These are phyloP conservation scores for Backusella psychrophila DNA, from an alignment of 192 early-diverging fungal species.

Conservation along the genomic window DNA sequence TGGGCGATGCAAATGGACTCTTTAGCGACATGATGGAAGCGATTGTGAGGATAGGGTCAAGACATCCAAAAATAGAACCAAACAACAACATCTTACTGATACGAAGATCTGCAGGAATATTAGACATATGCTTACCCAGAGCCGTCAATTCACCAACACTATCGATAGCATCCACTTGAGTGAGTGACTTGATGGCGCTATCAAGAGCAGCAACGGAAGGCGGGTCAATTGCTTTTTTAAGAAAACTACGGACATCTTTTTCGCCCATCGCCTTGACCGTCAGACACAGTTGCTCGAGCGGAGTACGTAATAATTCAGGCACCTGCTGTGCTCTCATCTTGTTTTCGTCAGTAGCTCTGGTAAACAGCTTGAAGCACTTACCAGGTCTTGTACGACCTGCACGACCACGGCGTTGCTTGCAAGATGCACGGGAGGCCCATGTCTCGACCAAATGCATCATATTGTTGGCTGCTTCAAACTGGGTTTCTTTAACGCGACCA, in stretches of 20 bases:
- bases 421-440: slow-evolving; percentile 49
- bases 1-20: slow-evolving; percentile 45
- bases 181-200: slow-evolving; percentile 55
- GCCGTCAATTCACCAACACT: slow-evolving; percentile 54
- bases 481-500: slow-evolving; percentile 64
- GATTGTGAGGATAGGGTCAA: slow-evolving; percentile 72
- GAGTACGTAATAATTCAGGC: slow-evolving; percentile 78
- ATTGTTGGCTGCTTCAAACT: slow-evolving; percentile 50
- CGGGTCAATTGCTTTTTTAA: slow-evolving; percentile 63
- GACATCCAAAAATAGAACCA: slow-evolving; percentile 67
- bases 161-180: slow-evolving; percentile 58
- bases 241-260: slow-evolving; percentile 49
- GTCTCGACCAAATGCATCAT: slow-evolving; percentile 59
- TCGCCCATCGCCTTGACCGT: slow-evolving; percentile 67
- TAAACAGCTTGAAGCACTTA: slow-evolving; percentile 71
- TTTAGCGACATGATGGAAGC: slow-evolving; percentile 64
- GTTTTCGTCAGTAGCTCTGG: slow-evolving; percentile 35
- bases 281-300: slow-evolving; percentile 83
- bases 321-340: slow-evolving; percentile 58
- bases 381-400: slow-evolving; percentile 81
- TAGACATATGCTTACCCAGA: slow-evolving; percentile 67
- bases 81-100: slow-evolving; percentile 79
- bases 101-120: slow-evolving; percentile 73
- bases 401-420: slow-evolving; percentile 67
- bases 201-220: slow-evolving; percentile 58